Percentiles rank a stretch among this genome's conserved stretches.
These are phyloP conservation scores for Fusarium sp. DNA, from an alignment of 2,329 filamentous ascomycete species.

Conservation along the genomic window DNA sequence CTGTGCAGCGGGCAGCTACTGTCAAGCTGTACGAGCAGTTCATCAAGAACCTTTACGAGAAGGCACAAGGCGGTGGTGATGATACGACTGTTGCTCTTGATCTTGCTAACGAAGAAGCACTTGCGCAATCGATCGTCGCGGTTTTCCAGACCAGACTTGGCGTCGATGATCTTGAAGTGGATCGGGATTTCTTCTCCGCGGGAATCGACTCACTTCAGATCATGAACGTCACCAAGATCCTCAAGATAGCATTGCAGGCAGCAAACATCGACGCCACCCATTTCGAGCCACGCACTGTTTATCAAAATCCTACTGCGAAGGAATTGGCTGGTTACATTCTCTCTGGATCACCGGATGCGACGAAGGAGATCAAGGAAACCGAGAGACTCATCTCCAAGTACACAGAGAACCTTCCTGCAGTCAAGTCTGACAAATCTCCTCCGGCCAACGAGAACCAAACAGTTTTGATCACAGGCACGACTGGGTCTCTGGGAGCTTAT, in stretches of 20 bases:
- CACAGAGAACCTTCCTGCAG: not conserved
- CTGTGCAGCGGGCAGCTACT: not conserved
- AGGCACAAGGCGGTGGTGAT: not conserved
- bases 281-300: not conserved
- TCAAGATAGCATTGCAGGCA: not conserved
- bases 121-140: not conserved
- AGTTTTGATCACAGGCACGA: not conserved
- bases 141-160: not conserved
- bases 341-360: rapidly evolving
- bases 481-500: conserved; percentile 1
- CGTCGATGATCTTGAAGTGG: rapidly evolving
- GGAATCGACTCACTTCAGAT: conserved; percentile 3
- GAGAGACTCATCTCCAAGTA: not conserved
- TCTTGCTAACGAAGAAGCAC: rapidly evolving
- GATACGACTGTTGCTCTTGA: not conserved
- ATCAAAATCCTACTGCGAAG: not conserved
- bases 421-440: rapidly evolving
- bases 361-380: not conserved
- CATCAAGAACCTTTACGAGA: not conserved
- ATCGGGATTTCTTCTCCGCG: not conserved
- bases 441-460: rapidly evolving
- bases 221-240: not conserved
- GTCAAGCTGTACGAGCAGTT: not conserved
- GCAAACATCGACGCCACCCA: rapidly evolving
- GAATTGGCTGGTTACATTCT: not conserved